Percentiles rank a stretch among this genome's conserved stretches.
These are phyloP conservation scores for Alternaria viburni DNA, from an alignment of 2,329 filamentous ascomycete genomes.

Conservation along the genomic window DNA sequence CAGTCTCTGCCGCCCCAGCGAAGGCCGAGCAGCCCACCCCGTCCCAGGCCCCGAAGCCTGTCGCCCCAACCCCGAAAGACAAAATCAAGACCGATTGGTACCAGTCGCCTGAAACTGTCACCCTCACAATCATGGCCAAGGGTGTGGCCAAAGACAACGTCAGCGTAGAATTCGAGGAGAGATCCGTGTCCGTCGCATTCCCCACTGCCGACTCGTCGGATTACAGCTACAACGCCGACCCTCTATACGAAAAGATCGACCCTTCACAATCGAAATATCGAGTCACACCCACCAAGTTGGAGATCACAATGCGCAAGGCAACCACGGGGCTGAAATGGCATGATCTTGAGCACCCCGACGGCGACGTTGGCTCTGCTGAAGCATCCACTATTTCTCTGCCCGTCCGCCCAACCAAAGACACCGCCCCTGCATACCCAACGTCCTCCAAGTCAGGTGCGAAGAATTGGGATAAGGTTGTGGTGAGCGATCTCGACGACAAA, in stretches of 20 bases:
- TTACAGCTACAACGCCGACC: conserved; percentile 68
- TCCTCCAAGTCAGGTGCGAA: conserved; percentile 84
- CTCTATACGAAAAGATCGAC: conserved; percentile 72
- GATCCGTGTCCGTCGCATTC: conserved; percentile 63
- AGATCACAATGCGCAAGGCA: conserved; percentile 74
- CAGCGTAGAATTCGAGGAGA: conserved; percentile 58
- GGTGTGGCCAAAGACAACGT: conserved; percentile 65
- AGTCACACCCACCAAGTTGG: conserved; percentile 79
- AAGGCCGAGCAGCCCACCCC: conserved; percentile 8
- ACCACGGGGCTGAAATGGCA: conserved; percentile 72
- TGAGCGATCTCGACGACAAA: conserved; percentile 59
- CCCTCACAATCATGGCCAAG: conserved; percentile 70
- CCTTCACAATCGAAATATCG: conserved; percentile 64
- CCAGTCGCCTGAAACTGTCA: conserved; percentile 66
- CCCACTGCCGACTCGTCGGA: conserved; percentile 60
- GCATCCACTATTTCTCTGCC: conserved; percentile 22
- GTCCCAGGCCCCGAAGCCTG: conserved; percentile 34
- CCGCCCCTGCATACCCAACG: conserved; percentile 75
- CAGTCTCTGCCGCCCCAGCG: conserved; percentile 24
- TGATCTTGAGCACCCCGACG: conserved; percentile 56
- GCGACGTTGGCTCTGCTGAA: conserved; percentile 13
- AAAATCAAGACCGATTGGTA: conserved; percentile 75
- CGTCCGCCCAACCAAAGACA: conserved; percentile 27
- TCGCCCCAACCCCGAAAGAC: conserved; percentile 54
- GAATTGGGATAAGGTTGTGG: conserved; percentile 85